These are phyloP conservation scores for Cyclocybe aegerita DNA, from an alignment of 768 basidiomycete genomes.

Conservation along the genomic window DNA sequence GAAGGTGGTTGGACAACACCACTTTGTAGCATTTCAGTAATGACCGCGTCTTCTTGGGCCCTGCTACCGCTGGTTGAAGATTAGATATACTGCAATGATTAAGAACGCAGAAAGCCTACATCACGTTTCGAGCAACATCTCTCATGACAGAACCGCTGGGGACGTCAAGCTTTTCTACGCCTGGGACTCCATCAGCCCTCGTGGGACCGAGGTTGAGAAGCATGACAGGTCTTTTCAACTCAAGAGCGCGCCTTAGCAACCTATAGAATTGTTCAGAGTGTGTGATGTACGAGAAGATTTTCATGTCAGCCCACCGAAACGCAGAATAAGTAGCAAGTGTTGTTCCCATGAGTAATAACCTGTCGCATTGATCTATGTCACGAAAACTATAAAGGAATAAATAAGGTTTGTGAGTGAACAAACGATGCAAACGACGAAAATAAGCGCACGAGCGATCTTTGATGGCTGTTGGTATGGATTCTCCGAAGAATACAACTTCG, in stretches of 20 bases:
- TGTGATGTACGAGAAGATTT: constrained; percentile 1
- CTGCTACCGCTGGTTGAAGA: constrained; percentile 41
- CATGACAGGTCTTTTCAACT: constrained; percentile 74
- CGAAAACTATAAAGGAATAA: constrained; percentile 41
- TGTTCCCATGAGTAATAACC: constrained; percentile 82
- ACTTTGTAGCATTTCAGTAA: constrained; percentile 53
- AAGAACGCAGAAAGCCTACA: constrained; percentile 47
- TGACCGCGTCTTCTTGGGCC: constrained; percentile 40
- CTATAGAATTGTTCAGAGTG: constrained; percentile 33
- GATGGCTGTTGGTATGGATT: constrained; percentile 68
- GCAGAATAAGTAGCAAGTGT: constrained; percentile 94
- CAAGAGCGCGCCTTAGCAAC: constrained; percentile 76
- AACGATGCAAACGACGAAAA: neutral
- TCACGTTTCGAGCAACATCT: constrained; percentile 55
- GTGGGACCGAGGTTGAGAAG: constrained; percentile 88
- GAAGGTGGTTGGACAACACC: constrained; percentile 55
- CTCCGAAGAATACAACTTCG: constrained; percentile 86
- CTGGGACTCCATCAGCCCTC: constrained; percentile 70
- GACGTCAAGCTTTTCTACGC: constrained; percentile 79
- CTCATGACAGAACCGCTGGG: constrained; percentile 71
- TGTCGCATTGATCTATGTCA: constrained; percentile 59
- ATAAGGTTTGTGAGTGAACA: neutral
- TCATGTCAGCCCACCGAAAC: constrained; percentile 56
- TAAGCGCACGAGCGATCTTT: constrained; percentile 69
- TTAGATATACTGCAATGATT: neutral